phyloP scores from a whole-genome alignment of 345 rosid species.

The Odontarrhena argentea region DNA sequence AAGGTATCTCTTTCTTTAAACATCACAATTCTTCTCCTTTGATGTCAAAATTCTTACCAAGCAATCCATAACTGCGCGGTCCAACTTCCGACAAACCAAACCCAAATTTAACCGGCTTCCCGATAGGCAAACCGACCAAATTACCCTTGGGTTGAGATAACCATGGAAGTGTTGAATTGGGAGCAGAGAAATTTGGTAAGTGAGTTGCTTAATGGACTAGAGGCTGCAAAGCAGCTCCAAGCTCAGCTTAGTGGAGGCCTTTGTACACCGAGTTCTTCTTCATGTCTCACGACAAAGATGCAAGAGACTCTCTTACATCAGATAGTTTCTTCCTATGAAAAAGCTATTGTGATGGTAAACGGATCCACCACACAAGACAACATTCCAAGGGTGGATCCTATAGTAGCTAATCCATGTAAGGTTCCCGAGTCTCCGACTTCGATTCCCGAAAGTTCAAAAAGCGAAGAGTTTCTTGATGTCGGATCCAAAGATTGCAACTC shows the following conservation, averaged over 20 bases:
- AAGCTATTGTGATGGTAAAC: conserved; percentile 57
- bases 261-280: conserved; percentile 29
- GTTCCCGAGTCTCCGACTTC: conserved; percentile 62
- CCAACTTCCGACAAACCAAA: not conserved
- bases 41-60: not conserved
- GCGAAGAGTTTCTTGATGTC: conserved; percentile 54
- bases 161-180: conserved; percentile 38
- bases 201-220: conserved; percentile 65
- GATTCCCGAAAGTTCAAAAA: conserved; percentile 57
- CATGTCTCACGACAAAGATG: conserved; percentile 27
- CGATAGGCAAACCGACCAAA: not conserved
- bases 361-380: conserved; percentile 33
- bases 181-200: conserved; percentile 54
- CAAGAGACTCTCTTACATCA: conserved; percentile 47
- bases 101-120: not conserved
- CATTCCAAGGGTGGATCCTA: conserved; percentile 17
- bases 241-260: conserved; percentile 37
- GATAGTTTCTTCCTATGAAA: conserved; percentile 65
- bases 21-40: not conserved
- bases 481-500: conserved; percentile 42
- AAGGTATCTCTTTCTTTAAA: not conserved
- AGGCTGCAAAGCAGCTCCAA: conserved; percentile 59
- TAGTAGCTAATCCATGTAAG: conserved; percentile 6
- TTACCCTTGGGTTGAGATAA: not conserved
- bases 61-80: no score